Conservation (phyloP, 202 grass and related monocot species). For the Setaria italica region DNA sequence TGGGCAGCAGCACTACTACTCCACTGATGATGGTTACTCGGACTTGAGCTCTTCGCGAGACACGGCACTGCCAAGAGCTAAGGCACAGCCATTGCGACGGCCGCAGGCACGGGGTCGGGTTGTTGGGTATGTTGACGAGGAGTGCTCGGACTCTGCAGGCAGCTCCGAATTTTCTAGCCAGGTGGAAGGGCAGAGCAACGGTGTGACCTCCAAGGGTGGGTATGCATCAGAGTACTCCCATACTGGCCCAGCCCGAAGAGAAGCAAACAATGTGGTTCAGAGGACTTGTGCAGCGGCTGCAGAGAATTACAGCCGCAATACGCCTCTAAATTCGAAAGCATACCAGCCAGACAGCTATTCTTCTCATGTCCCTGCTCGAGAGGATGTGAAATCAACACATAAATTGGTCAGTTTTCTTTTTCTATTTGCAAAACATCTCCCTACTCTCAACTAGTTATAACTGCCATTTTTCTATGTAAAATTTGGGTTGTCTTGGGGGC, state of each 20-base stretch:
- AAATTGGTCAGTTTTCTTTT: constrained; percentile 50
- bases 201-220: constrained; percentile 54
- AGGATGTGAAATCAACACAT: constrained; percentile 39
- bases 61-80: constrained; percentile 59
- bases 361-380: constrained; percentile 43
- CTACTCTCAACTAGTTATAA: constrained; percentile 1
- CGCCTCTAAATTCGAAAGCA: constrained; percentile 23
- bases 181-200: constrained; percentile 40
- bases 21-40: constrained; percentile 88
- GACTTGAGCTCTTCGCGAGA: constrained; percentile 92
- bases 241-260: constrained; percentile 45
- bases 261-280: constrained; percentile 40
- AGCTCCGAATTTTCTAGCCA: constrained; percentile 88
- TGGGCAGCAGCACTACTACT: constrained; percentile 69
- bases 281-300: constrained; percentile 39
- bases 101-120: constrained; percentile 42
- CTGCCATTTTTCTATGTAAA: neutral
- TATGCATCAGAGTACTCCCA: constrained; percentile 61
- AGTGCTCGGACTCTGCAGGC: constrained; percentile 73
- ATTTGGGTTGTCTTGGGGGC: neutral
- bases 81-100: constrained; percentile 51
- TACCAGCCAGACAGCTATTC: constrained; percentile 50
- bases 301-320: constrained; percentile 35
- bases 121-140: constrained; percentile 64
- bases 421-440: constrained; percentile 13